Evolutionary conservation across 2,329 filamentous ascomycete genomes (phyloP), one percentile per base, ranked within the genome.

Genomic region (Grosmannia clavigera): DNA sequence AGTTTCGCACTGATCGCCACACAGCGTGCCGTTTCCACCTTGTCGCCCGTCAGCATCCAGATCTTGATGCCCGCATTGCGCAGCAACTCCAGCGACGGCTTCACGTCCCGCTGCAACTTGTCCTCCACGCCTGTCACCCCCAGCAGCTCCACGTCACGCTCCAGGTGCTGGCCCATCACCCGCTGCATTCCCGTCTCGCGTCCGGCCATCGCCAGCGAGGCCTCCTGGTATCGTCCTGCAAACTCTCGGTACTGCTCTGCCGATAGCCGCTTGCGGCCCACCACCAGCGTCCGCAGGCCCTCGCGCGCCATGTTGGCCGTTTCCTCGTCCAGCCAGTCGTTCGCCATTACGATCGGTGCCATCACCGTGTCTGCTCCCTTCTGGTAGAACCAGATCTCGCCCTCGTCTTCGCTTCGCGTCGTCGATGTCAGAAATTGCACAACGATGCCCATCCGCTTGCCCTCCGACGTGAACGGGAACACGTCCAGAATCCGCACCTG

Each of bases 221-320:
- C 92, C 65, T 92, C 84, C 61, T 87, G 84, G 70, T 95, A 88
- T 57, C 80, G 84, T 29, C 76, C 70, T 0, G 87, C 81, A 69
- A 99, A 99, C 50, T 92, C 86, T 50, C 83, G 78, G 69, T 96
- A 97, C 66, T 92, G 87, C 65, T 87, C 81, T 6, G 77, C 67
- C 0, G 90, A 92, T 6, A 99, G 78, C 66, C 84, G 86, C 71
- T 94, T 96, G 55, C 95, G 84, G n/a, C 94, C 95, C 31, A 99
- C 88, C 6, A 99, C 94, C 6, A 99, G 79, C 0, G 94, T 99
- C 61, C 94, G 86, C 57, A 99, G 77, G 48, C 94, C 94, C 77
- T 99, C 95, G 55, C 94, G 85, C 6, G 95, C 95, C 95, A 99
- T 99, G 71, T 99, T 99, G n/a, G 90, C 90, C 0, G 94, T 97